Base-by-base conservation (phyloP, 2,329 filamentous ascomycete species). In the Trichoderma sp. region DNA sequence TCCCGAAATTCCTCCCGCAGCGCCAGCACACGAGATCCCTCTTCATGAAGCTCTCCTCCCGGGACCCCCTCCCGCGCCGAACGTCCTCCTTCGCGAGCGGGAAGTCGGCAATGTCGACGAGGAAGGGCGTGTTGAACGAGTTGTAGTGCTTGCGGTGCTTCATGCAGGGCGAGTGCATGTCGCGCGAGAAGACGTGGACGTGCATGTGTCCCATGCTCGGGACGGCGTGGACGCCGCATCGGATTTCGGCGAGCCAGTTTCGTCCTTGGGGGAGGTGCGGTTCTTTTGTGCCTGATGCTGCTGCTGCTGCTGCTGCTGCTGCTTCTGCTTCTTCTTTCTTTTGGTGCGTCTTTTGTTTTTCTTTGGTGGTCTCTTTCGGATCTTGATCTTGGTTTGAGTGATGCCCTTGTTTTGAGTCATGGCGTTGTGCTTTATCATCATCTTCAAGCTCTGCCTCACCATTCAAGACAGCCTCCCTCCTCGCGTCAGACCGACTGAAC, bases 191-290 rank as follows among this genome's bases (percentile, higher is more conserved):
- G 34, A 98, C 87, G 76, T 99, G 95, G 4, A 98, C 82, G 77
- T 99, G 95, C 63, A 98, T 75, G 75, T 98, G 92, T 68, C 86
- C 89, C 95, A 99, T 98, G 64, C 90, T 93, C 3, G 95, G 95
- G 70, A 89, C 87, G 3, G 92, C 90, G 78, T 99, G 95, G 7
- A 97, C 85, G 15, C 95, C 95, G 21, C 88, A 84, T 57, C 86
- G 84, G 56, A 98, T 83, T 28, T 95, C 92, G 14, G 80, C 79
- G 47, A 80, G 78, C 91, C 93, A 98, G 77, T 97, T 88, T 26
- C 94, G 83, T 0, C 93, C 93, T 0, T 73, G 68, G 0, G 93
- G 93, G 9, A 93, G 78, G 50, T 81, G 73, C 7, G 61, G 47
- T 34, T 43, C 48, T 34, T 50, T 55, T 12, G 26, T 28, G n/a